These are phyloP conservation scores for Gamarada debralockiae DNA, from an alignment of 495 filamentous ascomycete genomes.

Conservation along the genomic window DNA sequence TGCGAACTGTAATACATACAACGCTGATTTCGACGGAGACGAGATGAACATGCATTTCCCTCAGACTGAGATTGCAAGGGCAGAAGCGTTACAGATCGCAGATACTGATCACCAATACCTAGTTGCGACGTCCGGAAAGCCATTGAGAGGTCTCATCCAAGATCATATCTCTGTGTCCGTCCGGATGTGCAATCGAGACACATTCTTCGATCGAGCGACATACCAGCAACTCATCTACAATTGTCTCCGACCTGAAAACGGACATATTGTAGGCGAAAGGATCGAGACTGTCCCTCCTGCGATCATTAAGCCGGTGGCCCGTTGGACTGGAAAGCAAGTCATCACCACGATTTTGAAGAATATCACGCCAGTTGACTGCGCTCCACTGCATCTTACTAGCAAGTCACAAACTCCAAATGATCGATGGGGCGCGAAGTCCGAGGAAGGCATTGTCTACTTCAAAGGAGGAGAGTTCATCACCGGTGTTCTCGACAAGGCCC, in stretches of 20 bases:
- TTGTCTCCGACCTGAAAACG: slow-evolving; percentile 83
- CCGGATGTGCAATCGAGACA: slow-evolving; percentile 85
- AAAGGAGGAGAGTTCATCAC: slow-evolving; percentile 80
- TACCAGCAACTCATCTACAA: slow-evolving; percentile 92
- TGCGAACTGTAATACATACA: slow-evolving; percentile 99
- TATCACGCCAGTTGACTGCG: slow-evolving; percentile 69
- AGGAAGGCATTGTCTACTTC: slow-evolving; percentile 79
- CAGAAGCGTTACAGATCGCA: slow-evolving; percentile 87
- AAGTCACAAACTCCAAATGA: slow-evolving; percentile 73
- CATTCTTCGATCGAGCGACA: slow-evolving; percentile 83
- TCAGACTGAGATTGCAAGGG: slow-evolving; percentile 89
- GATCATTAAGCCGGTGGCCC: slow-evolving; percentile 70
- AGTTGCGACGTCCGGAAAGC: slow-evolving; percentile 89
- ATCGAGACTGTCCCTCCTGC: slow-evolving; percentile 79
- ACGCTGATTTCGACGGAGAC: slow-evolving; percentile 99
- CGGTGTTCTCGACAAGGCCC: slow-evolving; percentile 94
- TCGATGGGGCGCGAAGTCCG: slow-evolving; percentile 56
- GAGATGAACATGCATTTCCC: slow-evolving; percentile 99
- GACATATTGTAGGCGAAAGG: slow-evolving; percentile 64
- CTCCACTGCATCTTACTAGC: slow-evolving; percentile 74
- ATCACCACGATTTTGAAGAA: slow-evolving; percentile 93
- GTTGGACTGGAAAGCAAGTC: slow-evolving; percentile 99
- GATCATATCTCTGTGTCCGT: slow-evolving; percentile 97
- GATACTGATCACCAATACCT: slow-evolving; percentile 98
- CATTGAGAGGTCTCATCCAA: slow-evolving; percentile 93